These are phyloP conservation scores for Aspergillus uvarum DNA, from an alignment of 2,329 filamentous ascomycete genomes.

Conservation along the genomic window DNA sequence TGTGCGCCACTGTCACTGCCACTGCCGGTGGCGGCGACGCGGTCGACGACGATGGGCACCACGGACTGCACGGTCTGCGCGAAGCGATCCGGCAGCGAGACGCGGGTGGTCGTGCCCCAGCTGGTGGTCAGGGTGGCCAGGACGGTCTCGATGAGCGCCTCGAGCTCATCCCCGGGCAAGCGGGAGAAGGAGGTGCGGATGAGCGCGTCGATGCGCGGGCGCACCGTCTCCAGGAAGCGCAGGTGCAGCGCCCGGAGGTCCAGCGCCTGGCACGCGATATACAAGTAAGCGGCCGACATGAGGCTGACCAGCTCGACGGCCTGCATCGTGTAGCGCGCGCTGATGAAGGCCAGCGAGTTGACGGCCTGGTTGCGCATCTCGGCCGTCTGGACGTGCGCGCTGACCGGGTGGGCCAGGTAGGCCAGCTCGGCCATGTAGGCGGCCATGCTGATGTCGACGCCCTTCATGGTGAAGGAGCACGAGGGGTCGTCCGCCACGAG, in stretches of 20 bases:
- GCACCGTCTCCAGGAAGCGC: constrained; percentile 22
- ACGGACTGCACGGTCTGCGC: background rate
- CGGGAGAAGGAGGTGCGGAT: constrained; percentile 9
- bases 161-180: background rate
- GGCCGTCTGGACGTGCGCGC: constrained; percentile 61
- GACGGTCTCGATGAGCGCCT: background rate
- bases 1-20: background rate
- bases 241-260: constrained; percentile 47
- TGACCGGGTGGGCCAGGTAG: constrained; percentile 61
- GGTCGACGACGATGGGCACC: background rate
- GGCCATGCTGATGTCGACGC: constrained; percentile 64
- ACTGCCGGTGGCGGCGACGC: too few relatives aligned
- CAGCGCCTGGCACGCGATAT: constrained; percentile 58
- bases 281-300: constrained; percentile 55
- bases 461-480: constrained; percentile 60
- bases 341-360: constrained; percentile 63
- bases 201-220: constrained; percentile 13
- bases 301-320: constrained; percentile 56
- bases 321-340: constrained; percentile 55
- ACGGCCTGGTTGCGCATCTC: constrained; percentile 68
- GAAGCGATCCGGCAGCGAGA: background rate
- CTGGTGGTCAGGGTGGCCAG: background rate
- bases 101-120: background rate
- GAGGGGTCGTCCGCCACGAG: constrained; percentile 60
- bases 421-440: constrained; percentile 62